phyloP scores from a whole-genome alignment of 83 land plant genomes.

The Picea mariana region DNA sequence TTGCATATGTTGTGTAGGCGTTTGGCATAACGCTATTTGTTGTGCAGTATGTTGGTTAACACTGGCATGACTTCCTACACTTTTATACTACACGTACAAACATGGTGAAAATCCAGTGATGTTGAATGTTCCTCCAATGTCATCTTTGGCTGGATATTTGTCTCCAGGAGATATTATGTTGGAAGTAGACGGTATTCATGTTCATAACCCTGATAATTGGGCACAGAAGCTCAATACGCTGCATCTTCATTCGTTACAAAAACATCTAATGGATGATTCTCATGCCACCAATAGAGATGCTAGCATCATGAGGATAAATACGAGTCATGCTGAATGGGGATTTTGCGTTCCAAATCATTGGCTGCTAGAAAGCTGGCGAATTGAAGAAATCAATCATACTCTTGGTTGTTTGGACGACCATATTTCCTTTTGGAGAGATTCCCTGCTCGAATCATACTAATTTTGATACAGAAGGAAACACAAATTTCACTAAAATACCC shows the following conservation, averaged over 20 bases:
- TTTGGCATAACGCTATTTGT: slow-evolving; percentile 74
- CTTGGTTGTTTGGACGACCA: too few relatives aligned
- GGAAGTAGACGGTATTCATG: slow-evolving; percentile 38
- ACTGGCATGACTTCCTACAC: slow-evolving; percentile 46
- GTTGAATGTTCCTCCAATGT: slow-evolving; percentile 37
- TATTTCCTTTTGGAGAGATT: too few relatives aligned
- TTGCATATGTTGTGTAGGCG: slow-evolving; percentile 78
- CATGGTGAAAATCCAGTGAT: slow-evolving; percentile 54
- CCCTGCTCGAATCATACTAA: too few relatives aligned
- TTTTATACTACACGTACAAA: slow-evolving; percentile 44
- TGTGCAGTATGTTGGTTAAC: slow-evolving; percentile 53
- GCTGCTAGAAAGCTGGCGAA: too few relatives aligned
- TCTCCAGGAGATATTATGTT: slow-evolving; percentile 52
- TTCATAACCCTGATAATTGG: slow-evolving; percentile 43
- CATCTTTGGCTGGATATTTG: slow-evolving; percentile 51
- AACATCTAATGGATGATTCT: too few relatives aligned
- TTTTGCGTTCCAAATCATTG: too few relatives aligned
- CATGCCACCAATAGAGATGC: too few relatives aligned
- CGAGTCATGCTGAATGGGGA: too few relatives aligned
- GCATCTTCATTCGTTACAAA: too few relatives aligned
- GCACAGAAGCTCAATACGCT: slow-evolving; percentile 19
- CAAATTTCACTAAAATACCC: neutral
- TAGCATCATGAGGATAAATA: too few relatives aligned
- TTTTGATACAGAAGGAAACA: too few relatives aligned
- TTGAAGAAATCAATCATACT: too few relatives aligned